Evolutionary conservation across 768 basidiomycete species (phyloP).

Genomic region (Daedaleopsis nitida): DNA sequence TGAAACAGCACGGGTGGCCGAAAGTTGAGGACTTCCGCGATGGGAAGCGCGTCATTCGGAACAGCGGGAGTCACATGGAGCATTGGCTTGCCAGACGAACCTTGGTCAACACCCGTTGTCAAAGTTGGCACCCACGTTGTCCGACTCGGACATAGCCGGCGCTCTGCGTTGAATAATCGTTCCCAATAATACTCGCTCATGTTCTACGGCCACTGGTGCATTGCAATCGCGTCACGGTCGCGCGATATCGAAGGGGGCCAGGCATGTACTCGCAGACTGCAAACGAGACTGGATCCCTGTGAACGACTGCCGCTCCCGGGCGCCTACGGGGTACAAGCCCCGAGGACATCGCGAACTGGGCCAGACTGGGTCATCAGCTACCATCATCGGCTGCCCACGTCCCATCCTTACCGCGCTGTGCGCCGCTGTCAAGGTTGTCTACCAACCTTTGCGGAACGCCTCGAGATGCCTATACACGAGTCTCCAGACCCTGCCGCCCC

Average conservation of each 20-base stretch:
- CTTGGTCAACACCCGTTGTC: neutral
- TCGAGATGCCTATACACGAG: slow-evolving; percentile 55
- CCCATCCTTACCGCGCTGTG: neutral
- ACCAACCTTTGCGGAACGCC: neutral
- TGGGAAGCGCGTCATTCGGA: neutral
- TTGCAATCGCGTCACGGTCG: too few species aligned
- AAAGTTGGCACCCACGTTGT: neutral
- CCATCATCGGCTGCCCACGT: neutral
- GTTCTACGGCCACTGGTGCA: neutral
- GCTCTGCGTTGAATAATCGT: neutral
- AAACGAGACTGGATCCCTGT: too few species aligned
- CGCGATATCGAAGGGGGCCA: too few species aligned
- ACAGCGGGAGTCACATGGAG: neutral
- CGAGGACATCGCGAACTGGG: neutral
- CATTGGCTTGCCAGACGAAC: neutral
- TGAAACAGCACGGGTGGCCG: neutral
- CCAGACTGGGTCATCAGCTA: neutral
- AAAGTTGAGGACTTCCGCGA: neutral
- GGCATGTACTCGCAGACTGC: too few species aligned
- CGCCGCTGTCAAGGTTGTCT: slow-evolving; percentile 1
- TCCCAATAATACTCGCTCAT: neutral
- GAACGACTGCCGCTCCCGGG: too few species aligned
- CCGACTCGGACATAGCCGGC: neutral
- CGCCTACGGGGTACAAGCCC: neutral
- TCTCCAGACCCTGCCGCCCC: slow-evolving; percentile 31